Evolutionary conservation across 2,329 filamentous ascomycete genomes (phyloP), one percentile per base, ranked within the genome.

Genomic region (Thermomyces lanuginosus): DNA sequence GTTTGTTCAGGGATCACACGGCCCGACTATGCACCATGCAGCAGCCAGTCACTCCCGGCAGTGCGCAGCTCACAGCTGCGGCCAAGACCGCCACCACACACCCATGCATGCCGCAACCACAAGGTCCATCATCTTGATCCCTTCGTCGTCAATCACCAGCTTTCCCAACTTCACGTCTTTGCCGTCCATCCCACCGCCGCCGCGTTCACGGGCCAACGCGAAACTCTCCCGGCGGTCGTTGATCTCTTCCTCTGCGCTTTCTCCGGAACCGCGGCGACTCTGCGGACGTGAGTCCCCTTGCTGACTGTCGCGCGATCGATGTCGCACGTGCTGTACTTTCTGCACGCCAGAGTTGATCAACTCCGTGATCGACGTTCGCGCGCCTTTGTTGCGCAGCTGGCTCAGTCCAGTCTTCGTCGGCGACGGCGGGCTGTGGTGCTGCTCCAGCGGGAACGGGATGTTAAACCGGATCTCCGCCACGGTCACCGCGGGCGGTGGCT

Each of bases 161-260:
- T 95, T 98, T 1, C 86, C 89, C 41, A 98, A 59, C 58, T 98
- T 98, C 3, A 82, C 84, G 43, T 80, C 71, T 49, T 80, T 83
- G 0, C 86, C 86, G 22, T 76, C 67, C 44, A 79, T 76, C 0
- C 86, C 86, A 12, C 86, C 86, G 1, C 86, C 86, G 0, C 84
- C 84, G 30, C 68, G 70, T 51, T 95, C 86, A 36, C 70, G 69
- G 1, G 83, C 86, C 0, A 93, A 61, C 12, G 72, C 76, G 2
- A 89, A 48, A 44, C 86, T 78, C 28, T 86, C 58, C 38, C 66
- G 48, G 11, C 61, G 53, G 16, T 56, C 47, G 17, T 54, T 46
- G 6, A 36, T 41, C 13, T 45, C 41, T 9, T 35, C 31, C 3
- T 35, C 37, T 5, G 37, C 28, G 22, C 16, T 22, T 17, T 27